phyloP scores from a whole-genome alignment of 2,329 filamentous ascomycete genomes.

The Pyrenochaeta sp. region DNA sequence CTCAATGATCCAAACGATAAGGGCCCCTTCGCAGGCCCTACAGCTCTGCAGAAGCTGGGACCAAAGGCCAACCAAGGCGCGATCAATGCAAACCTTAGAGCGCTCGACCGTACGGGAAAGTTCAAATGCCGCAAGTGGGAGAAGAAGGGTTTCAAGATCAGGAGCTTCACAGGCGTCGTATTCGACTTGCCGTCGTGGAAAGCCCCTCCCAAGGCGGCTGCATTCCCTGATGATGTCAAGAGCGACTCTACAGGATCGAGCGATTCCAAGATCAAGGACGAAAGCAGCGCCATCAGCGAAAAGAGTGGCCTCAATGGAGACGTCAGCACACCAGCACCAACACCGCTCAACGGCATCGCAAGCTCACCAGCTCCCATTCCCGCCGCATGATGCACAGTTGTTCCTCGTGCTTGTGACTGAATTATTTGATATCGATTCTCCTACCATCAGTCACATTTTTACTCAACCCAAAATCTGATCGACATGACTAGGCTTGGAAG shows the following conservation, averaged over 20 bases:
- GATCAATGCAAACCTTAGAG: slow-evolving; percentile 94
- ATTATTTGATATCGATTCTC: not conserved
- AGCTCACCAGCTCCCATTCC: slow-evolving; percentile 61
- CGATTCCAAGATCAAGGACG: slow-evolving; percentile 65
- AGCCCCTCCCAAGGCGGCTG: slow-evolving; percentile 68
- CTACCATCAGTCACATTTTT: not conserved
- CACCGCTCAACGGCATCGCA: slow-evolving; percentile 52
- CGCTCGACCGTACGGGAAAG: slow-evolving; percentile 89
- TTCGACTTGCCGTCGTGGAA: slow-evolving; percentile 89
- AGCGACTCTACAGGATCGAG: slow-evolving; percentile 64
- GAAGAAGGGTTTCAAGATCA: slow-evolving; percentile 81
- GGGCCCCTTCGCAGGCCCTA: slow-evolving; percentile 51
- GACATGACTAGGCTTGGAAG: no score
- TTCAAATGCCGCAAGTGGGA: slow-evolving; percentile 88
- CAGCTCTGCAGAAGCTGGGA: slow-evolving; percentile 79
- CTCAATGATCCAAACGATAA: slow-evolving; percentile 54
- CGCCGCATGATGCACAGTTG: slow-evolving; percentile 21
- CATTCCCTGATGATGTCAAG: slow-evolving; percentile 68
- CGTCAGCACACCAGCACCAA: slow-evolving; percentile 54
- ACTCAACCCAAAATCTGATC: not conserved
- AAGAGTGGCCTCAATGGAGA: slow-evolving; percentile 65
- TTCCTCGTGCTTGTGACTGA: not conserved
- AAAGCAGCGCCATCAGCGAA: slow-evolving; percentile 68
- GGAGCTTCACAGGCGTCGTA: slow-evolving; percentile 87
- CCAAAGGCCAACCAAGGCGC: slow-evolving; percentile 97